Base-by-base conservation (phyloP, 2,329 filamentous ascomycete species). In the Penicillium sp. region DNA sequence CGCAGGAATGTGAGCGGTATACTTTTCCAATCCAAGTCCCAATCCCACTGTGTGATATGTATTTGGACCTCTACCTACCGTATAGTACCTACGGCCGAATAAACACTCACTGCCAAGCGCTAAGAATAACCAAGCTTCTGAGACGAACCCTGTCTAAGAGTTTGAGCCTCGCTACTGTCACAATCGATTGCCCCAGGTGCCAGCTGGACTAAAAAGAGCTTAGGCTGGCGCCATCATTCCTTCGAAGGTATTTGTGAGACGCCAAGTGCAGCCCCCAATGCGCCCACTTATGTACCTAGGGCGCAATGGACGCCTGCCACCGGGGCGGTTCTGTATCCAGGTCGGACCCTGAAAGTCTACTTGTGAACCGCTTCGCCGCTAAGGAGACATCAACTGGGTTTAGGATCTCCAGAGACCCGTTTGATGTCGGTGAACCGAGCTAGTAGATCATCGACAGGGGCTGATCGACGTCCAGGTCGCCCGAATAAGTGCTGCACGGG, bases 371-470 rank as follows among this genome's bases (percentile, higher is more conserved):
- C 35, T 38, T 38, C 13, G 16, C 45, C 22, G 25, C 45, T 20
- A 24, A 22, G 9, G 35, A 30, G 18, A 20, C 25, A 30, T 40
- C 31, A 24, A 16, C 24, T 5, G 24, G 40, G 24, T 1, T 24
- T 28, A 40, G 31, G 18, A 44, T 31, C 28, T 13, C 30, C 31
- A 14, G 30, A 30, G 39, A 43, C 43, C 39, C 28, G 30, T 30
- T 33, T 27, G 35, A 18, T 20, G 27, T 43, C 36, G 31, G 44
- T 46, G 44, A 42, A 44, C 46, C n/a, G 22, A 41, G 24, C 39
- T 41, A 27, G 39, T 5, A 20, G 43, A 33, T 48, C 50, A 45
- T 50, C 46, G 27, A 43, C 50, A 53, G 53, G 53, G 53, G 50
- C 38, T 22, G 53, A 53, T 55, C 53, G 44, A 40, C 50, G 20